Conservation (phyloP, 2,329 filamentous ascomycete genomes). For the Rachicladosporium sp. region DNA sequence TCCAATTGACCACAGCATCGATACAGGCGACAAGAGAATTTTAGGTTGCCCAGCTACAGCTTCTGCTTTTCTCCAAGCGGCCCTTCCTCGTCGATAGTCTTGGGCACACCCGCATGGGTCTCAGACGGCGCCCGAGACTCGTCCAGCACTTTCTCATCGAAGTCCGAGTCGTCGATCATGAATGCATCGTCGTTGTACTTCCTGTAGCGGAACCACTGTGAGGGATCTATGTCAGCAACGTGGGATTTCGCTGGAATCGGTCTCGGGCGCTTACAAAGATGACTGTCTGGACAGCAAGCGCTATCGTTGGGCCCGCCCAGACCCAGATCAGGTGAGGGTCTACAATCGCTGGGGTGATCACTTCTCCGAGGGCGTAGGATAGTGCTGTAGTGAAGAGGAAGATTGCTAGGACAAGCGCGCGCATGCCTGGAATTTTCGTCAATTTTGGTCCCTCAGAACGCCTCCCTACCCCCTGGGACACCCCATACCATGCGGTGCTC, state of each 20-base stretch:
- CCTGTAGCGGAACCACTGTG: too few relatives aligned
- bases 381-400: conserved; percentile 32
- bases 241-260: too few relatives aligned
- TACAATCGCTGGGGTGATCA: conserved; percentile 25
- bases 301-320: conserved; percentile 38
- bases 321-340: conserved; percentile 40
- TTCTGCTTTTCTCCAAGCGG: background rate
- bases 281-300: conserved; percentile 34
- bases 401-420: conserved; percentile 29
- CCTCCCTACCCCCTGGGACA: too few relatives aligned
- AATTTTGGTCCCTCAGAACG: too few relatives aligned
- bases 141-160: too few relatives aligned
- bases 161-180: too few relatives aligned
- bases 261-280: conserved; percentile 25
- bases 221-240: too few relatives aligned
- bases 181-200: too few relatives aligned
- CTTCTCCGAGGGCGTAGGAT: conserved; percentile 25
- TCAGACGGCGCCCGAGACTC: too few relatives aligned
- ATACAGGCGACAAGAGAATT: background rate
- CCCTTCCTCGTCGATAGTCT: background rate
- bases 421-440: conserved; percentile 24
- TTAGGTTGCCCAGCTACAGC: background rate
- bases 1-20: background rate
- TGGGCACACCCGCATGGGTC: too few relatives aligned
- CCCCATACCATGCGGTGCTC: conserved; percentile 19